Base-by-base conservation (phyloP, 306 rosid genomes). In the Casuarina equisetifolia region DNA sequence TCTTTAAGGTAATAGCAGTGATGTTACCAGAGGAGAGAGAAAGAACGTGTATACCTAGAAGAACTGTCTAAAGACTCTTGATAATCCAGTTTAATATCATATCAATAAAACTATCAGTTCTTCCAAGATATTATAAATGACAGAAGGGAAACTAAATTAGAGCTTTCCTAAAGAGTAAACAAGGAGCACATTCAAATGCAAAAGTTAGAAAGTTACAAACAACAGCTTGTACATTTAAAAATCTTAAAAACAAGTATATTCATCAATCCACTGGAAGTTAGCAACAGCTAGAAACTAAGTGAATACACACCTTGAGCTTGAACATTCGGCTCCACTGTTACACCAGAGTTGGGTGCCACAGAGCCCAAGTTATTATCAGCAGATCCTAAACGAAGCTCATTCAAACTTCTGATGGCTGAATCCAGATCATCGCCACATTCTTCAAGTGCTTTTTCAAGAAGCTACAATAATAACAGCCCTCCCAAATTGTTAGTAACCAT, bases 341-440 rank as follows among this genome's bases (percentile, higher is more conserved):
- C 77, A 9, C 81, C 79, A 53, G 82, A 69, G 55, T 76, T 46
- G 67, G 71, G 72, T 6, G 76, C 84, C 84, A 82, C 75, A 75
- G 81, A 81, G 48, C 75, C 84, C 50, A 78, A 16, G 35, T 76
- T 81, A 43, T 69, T 69, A 67, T 63, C 75, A 39, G 59, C 74
- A n/a, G 84, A 76, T 44, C 80, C 91, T 19, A 89, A 63, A 12
- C 91, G 88, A 73, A 93, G 93, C 70, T 89, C 86, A 67, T 85
- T 88, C 85, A 93, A 88, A 72, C 91, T 83, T 79, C 82, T 85
- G 44, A 93, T 91, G 35, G 98, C 93, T n/a, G 91, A 88, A 82
- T 91, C 91, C 64, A 93, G 52, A 86, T 93, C 91, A 86, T 86
- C 82, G 50, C 89, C 90, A 49, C 98, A 89, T 86, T 89, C 88